Base-by-base conservation (phyloP, 2,329 filamentous ascomycete genomes). In the Aaosphaeria arxii region DNA sequence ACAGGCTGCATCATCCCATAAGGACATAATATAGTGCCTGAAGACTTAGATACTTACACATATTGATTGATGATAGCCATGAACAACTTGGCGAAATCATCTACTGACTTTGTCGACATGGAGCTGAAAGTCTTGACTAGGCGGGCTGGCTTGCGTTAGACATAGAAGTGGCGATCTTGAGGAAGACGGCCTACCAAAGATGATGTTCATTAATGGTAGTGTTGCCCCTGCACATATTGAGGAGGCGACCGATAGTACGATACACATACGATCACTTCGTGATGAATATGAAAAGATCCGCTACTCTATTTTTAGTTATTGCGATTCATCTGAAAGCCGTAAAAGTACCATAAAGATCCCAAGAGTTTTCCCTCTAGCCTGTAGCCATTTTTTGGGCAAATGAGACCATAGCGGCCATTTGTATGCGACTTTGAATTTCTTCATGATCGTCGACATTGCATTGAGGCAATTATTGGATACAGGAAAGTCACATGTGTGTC, bases 201-300 rank as follows among this genome's bases (percentile, higher is more conserved):
- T 66, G 41, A 83, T 70, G 39, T 81, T 78, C 77, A 83, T 81
- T 17, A 81, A 55, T 0, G 78, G 78, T 33, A 49, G 47, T 42
- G 47, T 44, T 36, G 47, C 47, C 6, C 47, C 47, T 35, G 47
- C 47, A n/a, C 47, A 44, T 29, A 45, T 36, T 4, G 46, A 48
- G 36, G 46, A 28, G 11, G 42, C 30, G 11, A 42, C 13, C 5
- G 42, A 44, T 6, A 45, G 13, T 9, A 35, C 7, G 6, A 48
- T 24, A n/a, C 40, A 45, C 5, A 42, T 30, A 11, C 38, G 36
- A 24, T 48, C 46, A 13, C 17, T 11, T 11, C 31, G 13, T 36
- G 46, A 45, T 13, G 46, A 44, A 13, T 48, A 48, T 17, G 46
- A 44, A 17, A 48, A 48, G 17, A 47, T 47, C 24, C 46, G 31